Evolutionary conservation across 805 yeast species (phyloP).

Genomic region (Metschnikowia orientalis): DNA sequence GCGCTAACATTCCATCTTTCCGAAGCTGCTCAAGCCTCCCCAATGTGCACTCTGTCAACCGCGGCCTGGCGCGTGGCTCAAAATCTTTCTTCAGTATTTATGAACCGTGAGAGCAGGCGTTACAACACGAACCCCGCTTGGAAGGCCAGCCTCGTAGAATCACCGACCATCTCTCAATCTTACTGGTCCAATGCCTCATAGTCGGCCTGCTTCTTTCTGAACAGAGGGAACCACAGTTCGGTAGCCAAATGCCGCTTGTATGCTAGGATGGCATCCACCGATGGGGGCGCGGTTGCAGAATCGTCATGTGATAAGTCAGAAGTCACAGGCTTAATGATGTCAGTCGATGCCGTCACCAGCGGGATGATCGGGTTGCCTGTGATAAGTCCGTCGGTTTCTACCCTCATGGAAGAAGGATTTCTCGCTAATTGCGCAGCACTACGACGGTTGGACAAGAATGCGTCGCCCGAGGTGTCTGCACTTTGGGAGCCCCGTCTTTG

Average conservation of each 20-base stretch:
- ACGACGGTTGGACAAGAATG: constrained; percentile 6
- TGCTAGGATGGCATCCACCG: constrained; percentile 13
- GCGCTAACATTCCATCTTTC: no score
- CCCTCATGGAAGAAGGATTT: constrained; percentile 29
- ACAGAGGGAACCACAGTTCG: constrained; percentile 11
- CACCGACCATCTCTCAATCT: no score
- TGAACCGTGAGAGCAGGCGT: no score
- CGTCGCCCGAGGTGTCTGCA: constrained; percentile 7
- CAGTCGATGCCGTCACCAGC: constrained; percentile 7
- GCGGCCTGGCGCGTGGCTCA: no score
- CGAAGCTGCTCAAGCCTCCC: no score
- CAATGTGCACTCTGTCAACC: no score
- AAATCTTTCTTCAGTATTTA: no score
- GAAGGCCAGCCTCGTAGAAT: no score
- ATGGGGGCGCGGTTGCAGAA: constrained; percentile 17
- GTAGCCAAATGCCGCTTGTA: constrained; percentile 7
- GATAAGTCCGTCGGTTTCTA: constrained; percentile 30
- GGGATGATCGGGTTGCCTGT: constrained; percentile 26
- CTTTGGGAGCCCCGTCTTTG: constrained; percentile 8
- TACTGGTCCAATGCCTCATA: constrained; percentile 12
- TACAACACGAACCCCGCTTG: no score
- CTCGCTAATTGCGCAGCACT: constrained; percentile 44
- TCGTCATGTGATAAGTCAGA: constrained; percentile 17
- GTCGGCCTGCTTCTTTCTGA: constrained; percentile 1
- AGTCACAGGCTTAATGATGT: constrained; percentile 14